Conservation (phyloP, 345 rosid species). For the Melastoma malabathricum region DNA sequence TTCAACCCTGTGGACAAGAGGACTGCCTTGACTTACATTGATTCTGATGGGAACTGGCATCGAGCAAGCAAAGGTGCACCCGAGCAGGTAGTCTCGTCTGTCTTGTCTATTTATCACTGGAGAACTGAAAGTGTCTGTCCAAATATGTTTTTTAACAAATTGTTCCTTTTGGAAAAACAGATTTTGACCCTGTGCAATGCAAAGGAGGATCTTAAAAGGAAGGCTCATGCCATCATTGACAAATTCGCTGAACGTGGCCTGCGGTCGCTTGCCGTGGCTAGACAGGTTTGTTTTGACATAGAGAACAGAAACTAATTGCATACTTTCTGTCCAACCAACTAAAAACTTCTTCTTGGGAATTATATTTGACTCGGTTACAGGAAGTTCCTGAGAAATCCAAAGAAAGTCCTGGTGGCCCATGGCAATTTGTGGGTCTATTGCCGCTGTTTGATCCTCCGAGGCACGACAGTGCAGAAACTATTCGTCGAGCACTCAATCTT, state of each 20-base stretch:
- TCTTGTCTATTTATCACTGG: too few relatives aligned
- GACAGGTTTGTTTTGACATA: slow-evolving; percentile 39
- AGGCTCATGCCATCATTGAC: slow-evolving; percentile 62
- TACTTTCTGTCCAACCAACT: too few relatives aligned
- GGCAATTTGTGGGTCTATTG: slow-evolving; percentile 72
- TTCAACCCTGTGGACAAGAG: slow-evolving; percentile 91
- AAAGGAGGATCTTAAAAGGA: slow-evolving; percentile 60
- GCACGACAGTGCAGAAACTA: slow-evolving; percentile 95
- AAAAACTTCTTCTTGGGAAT: too few relatives aligned
- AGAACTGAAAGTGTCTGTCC: too few relatives aligned
- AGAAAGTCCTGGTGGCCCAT: slow-evolving; percentile 68
- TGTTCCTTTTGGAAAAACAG: slow-evolving; percentile 14
- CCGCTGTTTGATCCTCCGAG: slow-evolving; percentile 95
- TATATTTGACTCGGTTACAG: slow-evolving; percentile 21
- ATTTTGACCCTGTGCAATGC: slow-evolving; percentile 59
- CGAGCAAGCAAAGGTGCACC: slow-evolving; percentile 93
- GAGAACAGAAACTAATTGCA: not conserved
- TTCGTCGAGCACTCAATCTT: slow-evolving; percentile 77
- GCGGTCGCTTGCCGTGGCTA: slow-evolving; percentile 76
- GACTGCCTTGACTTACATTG: slow-evolving; percentile 79
- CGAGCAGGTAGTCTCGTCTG: slow-evolving; percentile 47
- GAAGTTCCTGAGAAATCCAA: slow-evolving; percentile 71
- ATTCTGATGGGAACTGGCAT: slow-evolving; percentile 63
- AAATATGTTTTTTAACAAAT: slow-evolving; percentile 5
- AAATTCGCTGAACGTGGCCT: slow-evolving; percentile 94